Evolutionary conservation across 2,329 filamentous ascomycete genomes (phyloP), one percentile per base, ranked within the genome.

Genomic region (Trichoderma asperellum): DNA sequence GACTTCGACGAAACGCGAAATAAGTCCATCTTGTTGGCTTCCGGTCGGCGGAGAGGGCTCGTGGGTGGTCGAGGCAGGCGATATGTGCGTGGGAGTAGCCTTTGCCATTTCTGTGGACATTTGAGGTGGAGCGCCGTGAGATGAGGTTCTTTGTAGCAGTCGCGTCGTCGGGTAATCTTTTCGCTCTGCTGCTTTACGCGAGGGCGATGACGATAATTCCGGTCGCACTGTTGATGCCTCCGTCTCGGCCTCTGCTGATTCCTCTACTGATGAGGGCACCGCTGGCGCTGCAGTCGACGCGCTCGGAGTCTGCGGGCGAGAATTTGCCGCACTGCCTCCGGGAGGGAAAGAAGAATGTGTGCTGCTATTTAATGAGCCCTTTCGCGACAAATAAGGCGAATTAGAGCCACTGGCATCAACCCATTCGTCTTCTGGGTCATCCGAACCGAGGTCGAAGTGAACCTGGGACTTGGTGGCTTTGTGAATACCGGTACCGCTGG

Each of bases 101-200:
- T 78, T 80, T 68, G 73, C 84, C 76, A 78, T 81, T 70, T 91
- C 85, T 70, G 85, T 81, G 8, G 89, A 90, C 85, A 91, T 90
- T 76, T 89, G 85, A 49, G 88, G 89, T 43, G 89, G 87, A 4
- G 87, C 85, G 71, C 86, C 84, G 71, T 88, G 84, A 7, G 88
- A 89, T 0, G 88, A 85, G 11, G 84, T 88, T 73, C 90, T 86
- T 75, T 91, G 87, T 2, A 93, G 83, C 47, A 92, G 79, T 70
- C 89, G 85, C 35, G 89, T 89, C 7, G 90, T 92, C 63, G 92
- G 85, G 71, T 90, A 87, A 73, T 89, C 87, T 70, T 88, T 89
- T 74, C 90, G 89, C 43, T 84, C 82, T 16, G 37, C 32, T 21
- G 56, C 49, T 55, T 62, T 70, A 29, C 68, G 58, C 49, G 82